Base-by-base conservation (phyloP, 768 basidiomycete genomes). In the Sporobolomyces phaffii region DNA sequence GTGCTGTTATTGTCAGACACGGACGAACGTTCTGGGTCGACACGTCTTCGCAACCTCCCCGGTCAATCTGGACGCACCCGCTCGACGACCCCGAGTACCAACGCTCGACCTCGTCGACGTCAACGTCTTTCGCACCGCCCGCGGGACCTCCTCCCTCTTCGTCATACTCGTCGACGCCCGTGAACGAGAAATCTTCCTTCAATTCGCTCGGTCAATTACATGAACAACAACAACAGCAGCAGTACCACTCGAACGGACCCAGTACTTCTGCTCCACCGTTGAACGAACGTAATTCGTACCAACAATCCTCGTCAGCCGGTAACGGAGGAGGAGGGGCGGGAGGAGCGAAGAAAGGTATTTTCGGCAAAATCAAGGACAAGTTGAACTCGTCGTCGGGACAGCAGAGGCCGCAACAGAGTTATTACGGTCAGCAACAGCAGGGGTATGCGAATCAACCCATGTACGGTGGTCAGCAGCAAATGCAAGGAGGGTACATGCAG, bases 21-120 rank as follows among this genome's bases (percentile, higher is more conserved):
- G 7, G 34, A 10, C 57, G 67, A 4, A 29, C 24, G 6, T 68
- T 60, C 45, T 68, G 67, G 67, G 67, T 68, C 40, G 67, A 68
- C 47, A 69, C 68, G 24, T 64, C 44, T n/a, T 51, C 40, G n/a
- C 22, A 56, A 11, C 87, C 88, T 11, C 83, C 86, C 1, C 82
- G 87, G 0, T 81, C 84, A 0, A 87, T 84, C 72, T 89, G 87
- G 88, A 80, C 81, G 1, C 87, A 89, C 73, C 87, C 88, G 2
- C 83, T 83, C 64, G 85, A 88, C 62, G 86, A 88, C 74, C 83
- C 85, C 50, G 80, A 83, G 57, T 88, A 82, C 76, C 79, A 87
- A n/a, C 71, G 65, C 7, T 81, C n/a, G n/a, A n/a, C n/a, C n/a
- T n/a, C 83, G 50, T 82, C 86, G 67, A 83, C 85, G 11, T 5